Evolutionary conservation across 139 green algal species (phyloP).

Genomic region (Trebouxia sp.): DNA sequence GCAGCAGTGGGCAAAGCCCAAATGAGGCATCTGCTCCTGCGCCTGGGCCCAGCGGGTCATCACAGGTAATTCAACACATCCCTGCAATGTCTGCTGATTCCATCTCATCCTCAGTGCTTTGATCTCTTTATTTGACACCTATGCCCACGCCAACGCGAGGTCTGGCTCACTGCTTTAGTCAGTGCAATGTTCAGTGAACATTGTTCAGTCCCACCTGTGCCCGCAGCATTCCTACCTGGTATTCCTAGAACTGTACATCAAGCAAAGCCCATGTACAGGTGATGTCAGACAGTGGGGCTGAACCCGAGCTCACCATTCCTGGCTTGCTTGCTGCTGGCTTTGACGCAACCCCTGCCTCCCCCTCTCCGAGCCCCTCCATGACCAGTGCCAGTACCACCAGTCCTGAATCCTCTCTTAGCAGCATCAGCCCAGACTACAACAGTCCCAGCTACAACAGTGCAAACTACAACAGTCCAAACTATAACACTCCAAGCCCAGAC

Average conservation of each 20-base stretch:
- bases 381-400: too few species aligned
- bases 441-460: background rate
- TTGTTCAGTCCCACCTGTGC: too few species aligned
- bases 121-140: too few species aligned
- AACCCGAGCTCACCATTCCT: background rate
- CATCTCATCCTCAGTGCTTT: too few species aligned
- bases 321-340: background rate
- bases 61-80: too few species aligned
- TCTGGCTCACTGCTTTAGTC: too few species aligned
- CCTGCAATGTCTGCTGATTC: too few species aligned
- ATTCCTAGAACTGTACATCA: background rate
- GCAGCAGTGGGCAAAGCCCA: background rate
- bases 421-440: background rate
- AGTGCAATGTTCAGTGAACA: too few species aligned
- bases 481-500: background rate
- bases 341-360: background rate
- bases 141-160: too few species aligned
- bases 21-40: background rate
- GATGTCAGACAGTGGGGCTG: background rate
- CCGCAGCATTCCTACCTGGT: background rate
- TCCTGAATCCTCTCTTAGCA: background rate
- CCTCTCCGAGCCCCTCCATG: background rate
- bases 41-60: background rate
- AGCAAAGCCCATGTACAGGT: background rate
- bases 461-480: background rate